phyloP scores from a whole-genome alignment of 352 stramenopile genomes.

The Phytophthora uliginosa region DNA sequence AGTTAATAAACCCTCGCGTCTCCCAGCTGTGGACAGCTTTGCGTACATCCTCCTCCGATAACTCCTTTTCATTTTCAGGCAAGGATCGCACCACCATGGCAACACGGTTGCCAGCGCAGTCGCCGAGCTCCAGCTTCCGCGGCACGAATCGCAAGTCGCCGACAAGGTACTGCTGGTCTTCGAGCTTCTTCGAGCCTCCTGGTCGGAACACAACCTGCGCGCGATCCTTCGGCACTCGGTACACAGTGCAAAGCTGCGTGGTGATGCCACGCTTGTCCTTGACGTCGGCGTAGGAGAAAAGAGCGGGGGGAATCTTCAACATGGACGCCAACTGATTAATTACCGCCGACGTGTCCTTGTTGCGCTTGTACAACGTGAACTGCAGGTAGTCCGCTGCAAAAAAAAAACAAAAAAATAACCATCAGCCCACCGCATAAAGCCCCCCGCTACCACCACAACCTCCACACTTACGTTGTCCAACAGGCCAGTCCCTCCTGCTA shows the following conservation, averaged over 20 bases:
- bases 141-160: constrained; percentile 94
- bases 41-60: constrained; percentile 38
- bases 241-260: constrained; percentile 95
- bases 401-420: neutral
- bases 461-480: constrained; percentile 69
- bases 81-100: constrained; percentile 94
- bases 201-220: constrained; percentile 61
- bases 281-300: constrained; percentile 95
- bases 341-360: constrained; percentile 93
- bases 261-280: constrained; percentile 98
- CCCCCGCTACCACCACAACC: neutral
- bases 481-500: constrained; percentile 70
- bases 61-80: constrained; percentile 60
- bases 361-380: constrained; percentile 98
- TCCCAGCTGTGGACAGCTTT: constrained; percentile 62
- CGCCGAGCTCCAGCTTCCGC: constrained; percentile 87
- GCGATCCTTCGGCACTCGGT: constrained; percentile 74
- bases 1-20: constrained; percentile 96
- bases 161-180: constrained; percentile 89
- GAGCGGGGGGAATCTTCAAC: constrained; percentile 68
- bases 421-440: neutral
- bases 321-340: constrained; percentile 82
- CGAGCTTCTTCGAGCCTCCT: constrained; percentile 45
- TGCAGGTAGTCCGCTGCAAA: constrained; percentile 90
- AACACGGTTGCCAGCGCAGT: constrained; percentile 95